phyloP scores from a whole-genome alignment of 352 stramenopile genomes.

The Phytophthora capsici region DNA sequence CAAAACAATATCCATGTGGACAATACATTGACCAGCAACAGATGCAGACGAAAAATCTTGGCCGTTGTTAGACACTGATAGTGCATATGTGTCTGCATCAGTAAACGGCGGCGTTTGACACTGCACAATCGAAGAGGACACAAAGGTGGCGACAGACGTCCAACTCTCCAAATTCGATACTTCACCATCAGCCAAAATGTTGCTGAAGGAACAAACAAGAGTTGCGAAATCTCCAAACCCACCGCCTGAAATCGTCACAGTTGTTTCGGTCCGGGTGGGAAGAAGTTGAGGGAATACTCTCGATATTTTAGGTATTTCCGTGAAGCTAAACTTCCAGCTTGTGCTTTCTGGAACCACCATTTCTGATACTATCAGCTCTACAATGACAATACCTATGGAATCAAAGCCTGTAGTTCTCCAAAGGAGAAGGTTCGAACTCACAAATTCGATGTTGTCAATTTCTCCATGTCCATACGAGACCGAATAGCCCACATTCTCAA shows the following conservation, averaged over 20 bases:
- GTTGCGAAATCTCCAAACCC: slow-evolving; percentile 27
- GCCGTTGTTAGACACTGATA: slow-evolving; percentile 45
- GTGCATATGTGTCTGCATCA: slow-evolving; percentile 12
- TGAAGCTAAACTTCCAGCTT: slow-evolving; percentile 32
- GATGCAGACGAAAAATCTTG: slow-evolving; percentile 27
- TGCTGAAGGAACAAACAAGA: slow-evolving; percentile 29
- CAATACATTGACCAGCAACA: neutral
- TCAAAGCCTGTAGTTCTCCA: slow-evolving; percentile 29
- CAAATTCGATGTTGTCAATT: slow-evolving; percentile 14
- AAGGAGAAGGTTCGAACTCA: slow-evolving; percentile 23
- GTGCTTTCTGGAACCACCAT: slow-evolving; percentile 11
- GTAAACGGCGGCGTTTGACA: slow-evolving; percentile 26
- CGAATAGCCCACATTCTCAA: slow-evolving; percentile 26
- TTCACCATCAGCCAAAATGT: neutral
- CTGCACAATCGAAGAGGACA: slow-evolving; percentile 37
- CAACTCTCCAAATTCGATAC: neutral
- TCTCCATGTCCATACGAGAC: slow-evolving; percentile 10
- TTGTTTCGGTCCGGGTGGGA: slow-evolving; percentile 13
- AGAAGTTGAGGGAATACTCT: slow-evolving; percentile 29
- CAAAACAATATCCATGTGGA: slow-evolving; percentile 28
- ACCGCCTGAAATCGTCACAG: slow-evolving; percentile 32
- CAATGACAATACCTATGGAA: neutral
- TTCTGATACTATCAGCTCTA: slow-evolving; percentile 20
- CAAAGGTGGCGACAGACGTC: slow-evolving; percentile 22
- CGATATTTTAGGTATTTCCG: neutral